These are phyloP conservation scores for Pseudonitzschia pungens DNA, from an alignment of 108 stramenopile species.

Conservation along the genomic window DNA sequence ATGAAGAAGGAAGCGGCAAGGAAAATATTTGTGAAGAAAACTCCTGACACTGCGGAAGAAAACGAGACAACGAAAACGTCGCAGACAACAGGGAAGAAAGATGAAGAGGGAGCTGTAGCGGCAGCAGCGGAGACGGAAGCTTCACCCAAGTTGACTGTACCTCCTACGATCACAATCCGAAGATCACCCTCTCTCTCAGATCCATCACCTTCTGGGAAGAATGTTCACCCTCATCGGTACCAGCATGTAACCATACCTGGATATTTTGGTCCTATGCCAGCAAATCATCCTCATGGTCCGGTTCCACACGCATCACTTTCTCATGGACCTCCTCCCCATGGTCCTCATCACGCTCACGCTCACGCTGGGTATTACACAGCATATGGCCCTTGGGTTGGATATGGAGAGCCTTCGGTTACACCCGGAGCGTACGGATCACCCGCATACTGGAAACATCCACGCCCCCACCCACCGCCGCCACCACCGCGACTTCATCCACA, in stretches of 20 bases:
- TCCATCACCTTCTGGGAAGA: background rate
- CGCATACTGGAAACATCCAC: slow-evolving; percentile 15
- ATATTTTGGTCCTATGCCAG: slow-evolving; percentile 13
- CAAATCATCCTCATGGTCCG: slow-evolving; percentile 9
- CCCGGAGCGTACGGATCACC: slow-evolving; percentile 1
- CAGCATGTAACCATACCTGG: background rate
- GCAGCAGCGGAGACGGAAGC: background rate
- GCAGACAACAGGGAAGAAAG: background rate
- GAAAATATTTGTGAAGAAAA: background rate
- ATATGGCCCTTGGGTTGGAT: slow-evolving; percentile 16
- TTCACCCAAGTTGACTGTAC: slow-evolving; percentile 1
- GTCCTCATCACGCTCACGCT: slow-evolving; percentile 11
- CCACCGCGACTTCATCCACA: slow-evolving; percentile 2
- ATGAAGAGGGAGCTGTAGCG: no score
- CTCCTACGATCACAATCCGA: slow-evolving; percentile 36
- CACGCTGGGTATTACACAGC: slow-evolving; percentile 10
- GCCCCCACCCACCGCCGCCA: slow-evolving; percentile 6
- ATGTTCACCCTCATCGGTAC: background rate
- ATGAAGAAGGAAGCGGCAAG: background rate
- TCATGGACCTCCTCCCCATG: slow-evolving; percentile 16
- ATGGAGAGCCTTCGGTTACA: slow-evolving; percentile 9
- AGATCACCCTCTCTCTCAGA: slow-evolving; percentile 23
- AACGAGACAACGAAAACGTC: slow-evolving; percentile 1
- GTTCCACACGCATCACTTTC: background rate
- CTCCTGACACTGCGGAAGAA: background rate